These are phyloP conservation scores for Quercus gilva DNA, from an alignment of 306 rosid genomes.

Conservation along the genomic window DNA sequence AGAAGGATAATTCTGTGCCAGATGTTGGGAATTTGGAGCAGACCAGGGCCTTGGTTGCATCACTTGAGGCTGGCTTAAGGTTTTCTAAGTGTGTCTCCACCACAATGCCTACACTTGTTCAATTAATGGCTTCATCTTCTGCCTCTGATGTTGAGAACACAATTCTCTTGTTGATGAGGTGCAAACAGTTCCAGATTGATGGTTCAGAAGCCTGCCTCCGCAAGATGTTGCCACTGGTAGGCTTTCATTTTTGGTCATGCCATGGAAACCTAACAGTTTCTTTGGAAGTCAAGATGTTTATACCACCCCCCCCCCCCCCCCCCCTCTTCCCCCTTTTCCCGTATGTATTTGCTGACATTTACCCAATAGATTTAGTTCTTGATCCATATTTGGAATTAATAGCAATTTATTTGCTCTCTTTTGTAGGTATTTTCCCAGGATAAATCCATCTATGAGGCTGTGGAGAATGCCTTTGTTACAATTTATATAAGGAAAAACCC, in stretches of 20 bases:
- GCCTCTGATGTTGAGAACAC: conserved; percentile 92
- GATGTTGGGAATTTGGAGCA: conserved; percentile 96
- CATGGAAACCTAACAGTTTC: background rate
- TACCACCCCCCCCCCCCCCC: background rate
- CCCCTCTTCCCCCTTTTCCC: conserved; percentile 1
- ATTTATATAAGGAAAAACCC: conserved; percentile 80
- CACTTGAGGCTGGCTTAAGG: conserved; percentile 89
- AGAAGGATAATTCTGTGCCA: conserved; percentile 62
- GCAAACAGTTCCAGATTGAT: conserved; percentile 95
- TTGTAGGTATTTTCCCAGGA: conserved; percentile 93
- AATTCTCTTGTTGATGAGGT: conserved; percentile 88
- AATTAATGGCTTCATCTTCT: conserved; percentile 93
- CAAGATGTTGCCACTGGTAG: conserved; percentile 93
- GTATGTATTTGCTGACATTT: background rate
- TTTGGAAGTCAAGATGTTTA: conserved; percentile 4
- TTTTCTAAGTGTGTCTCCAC: conserved; percentile 78
- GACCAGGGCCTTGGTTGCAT: conserved; percentile 94
- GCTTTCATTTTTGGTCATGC: conserved; percentile 13
- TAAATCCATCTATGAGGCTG: conserved; percentile 93
- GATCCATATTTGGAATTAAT: conserved; percentile 14
- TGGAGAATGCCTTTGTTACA: conserved; percentile 81
- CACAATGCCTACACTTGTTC: conserved; percentile 80
- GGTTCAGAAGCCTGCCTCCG: conserved; percentile 88
- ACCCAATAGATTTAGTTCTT: conserved; percentile 2
- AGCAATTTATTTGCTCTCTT: conserved; percentile 19